phyloP scores from a whole-genome alignment of 306 rosid species.

The Clitoria ternatea region DNA sequence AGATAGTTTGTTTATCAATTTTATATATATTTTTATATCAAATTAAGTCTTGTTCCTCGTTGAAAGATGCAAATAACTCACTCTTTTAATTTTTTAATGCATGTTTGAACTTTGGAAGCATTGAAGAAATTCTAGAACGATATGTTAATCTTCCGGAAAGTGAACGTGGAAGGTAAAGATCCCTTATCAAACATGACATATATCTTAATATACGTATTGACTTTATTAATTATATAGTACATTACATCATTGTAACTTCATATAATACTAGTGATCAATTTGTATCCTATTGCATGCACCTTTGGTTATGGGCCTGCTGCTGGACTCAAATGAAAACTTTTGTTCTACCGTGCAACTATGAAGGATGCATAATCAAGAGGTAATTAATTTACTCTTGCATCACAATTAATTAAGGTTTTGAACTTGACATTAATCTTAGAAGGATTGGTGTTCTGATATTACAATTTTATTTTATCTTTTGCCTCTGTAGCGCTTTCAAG shows the following conservation, averaged over 20 bases:
- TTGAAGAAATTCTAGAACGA: constrained; percentile 57
- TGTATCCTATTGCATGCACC: neutral
- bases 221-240: too few relatives aligned
- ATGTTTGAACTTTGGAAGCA: constrained; percentile 35
- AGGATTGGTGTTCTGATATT: neutral
- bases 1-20: neutral
- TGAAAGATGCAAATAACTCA: neutral
- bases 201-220: too few relatives aligned
- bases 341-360: constrained; percentile 1
- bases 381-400: constrained; percentile 16
- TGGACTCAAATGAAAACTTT: neutral
- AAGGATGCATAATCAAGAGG: constrained; percentile 61
- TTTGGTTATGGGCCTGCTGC: neutral
- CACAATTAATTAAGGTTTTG: neutral
- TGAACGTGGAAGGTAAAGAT: constrained; percentile 45
- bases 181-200: neutral
- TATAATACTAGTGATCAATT: neutral
- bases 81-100: neutral
- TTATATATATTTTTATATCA: neutral
- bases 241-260: too few relatives aligned
- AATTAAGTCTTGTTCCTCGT: neutral
- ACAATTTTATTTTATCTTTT: neutral
- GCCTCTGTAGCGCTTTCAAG: constrained; percentile 38
- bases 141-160: constrained; percentile 41
- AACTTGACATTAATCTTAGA: neutral